Base-by-base conservation (phyloP, 2,329 filamentous ascomycete genomes). In the Diaporthe velutina region DNA sequence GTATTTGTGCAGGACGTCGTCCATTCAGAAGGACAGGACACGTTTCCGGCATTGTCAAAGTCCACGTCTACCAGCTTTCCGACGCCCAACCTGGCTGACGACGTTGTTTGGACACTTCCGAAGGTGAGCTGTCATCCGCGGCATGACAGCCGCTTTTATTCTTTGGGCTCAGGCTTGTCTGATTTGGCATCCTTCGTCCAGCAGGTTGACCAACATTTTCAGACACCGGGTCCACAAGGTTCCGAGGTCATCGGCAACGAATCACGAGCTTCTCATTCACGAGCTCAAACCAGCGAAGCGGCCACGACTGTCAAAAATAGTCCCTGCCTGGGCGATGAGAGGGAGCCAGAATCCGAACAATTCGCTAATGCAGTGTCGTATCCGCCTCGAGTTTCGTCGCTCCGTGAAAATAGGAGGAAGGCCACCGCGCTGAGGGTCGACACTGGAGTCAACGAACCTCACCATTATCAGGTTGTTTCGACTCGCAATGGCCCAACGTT, bases 401-500 rank as follows among this genome's bases (percentile, higher is more conserved):
- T 76, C n/a, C 60, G 71, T 50, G 71, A 55, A 15, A 67, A 73
- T 52, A 45, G 73, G 30, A 71, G 70, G 58, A 50, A 70, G 10
- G 54, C 76, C 10, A 35, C 67, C 28, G 58, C 50, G 25, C 17
- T 73, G 28, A 74, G 50, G 57, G 40, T 68, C 33, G 57, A 76
- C 25, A 66, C 52, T 13, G 35, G 45, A 19, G 42, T 64, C 2
- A 67, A 74, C 19, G 75, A 74, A 19, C 28, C 70, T 42, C 71
- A 75, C 25, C n/a, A 72, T 28, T 75, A 71, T 55, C 73, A 73
- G 40, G 75, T 73, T 25, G 70, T 75, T 10, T 73, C 75, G 58
- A 75, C 73, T 17, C 75, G 75, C 48, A 70, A 70, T 45, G 75
- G 75, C 30, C 79, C 82, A 17, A 84, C 88, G 48, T 76, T 88